Evolutionary conservation across 257 asterid species (phyloP).

Genomic region (Solanum habrochaites): DNA sequence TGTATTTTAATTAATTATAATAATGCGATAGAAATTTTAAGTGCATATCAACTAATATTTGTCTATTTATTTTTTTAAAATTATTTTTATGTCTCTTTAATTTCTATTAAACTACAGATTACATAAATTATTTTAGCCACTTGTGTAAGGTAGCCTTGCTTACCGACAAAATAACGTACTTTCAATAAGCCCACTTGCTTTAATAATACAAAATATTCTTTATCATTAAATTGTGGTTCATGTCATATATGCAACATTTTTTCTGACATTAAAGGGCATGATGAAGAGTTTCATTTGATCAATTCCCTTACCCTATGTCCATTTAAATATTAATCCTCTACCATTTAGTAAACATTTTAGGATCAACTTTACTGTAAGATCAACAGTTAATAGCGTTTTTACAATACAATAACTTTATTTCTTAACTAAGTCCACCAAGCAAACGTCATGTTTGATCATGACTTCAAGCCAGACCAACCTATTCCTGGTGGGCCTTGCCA

Average conservation of each 20-base stretch:
- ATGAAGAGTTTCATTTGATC: not conserved
- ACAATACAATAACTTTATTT: no score
- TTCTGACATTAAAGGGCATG: not conserved
- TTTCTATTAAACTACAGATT: not conserved
- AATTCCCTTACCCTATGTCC: not conserved
- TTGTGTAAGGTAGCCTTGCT: not conserved
- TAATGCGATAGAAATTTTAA: not conserved
- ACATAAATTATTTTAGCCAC: not conserved
- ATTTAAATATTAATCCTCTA: not conserved
- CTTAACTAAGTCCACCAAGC: rapidly evolving
- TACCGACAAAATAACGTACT: not conserved
- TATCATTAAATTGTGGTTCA: not conserved
- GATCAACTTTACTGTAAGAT: rapidly evolving
- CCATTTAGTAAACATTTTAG: not conserved
- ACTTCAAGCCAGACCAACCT: not conserved
- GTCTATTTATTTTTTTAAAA: not conserved
- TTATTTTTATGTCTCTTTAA: not conserved
- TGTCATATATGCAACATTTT: not conserved
- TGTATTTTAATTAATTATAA: not conserved
- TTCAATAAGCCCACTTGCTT: not conserved
- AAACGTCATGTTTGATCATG: not conserved
- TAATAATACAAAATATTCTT: not conserved
- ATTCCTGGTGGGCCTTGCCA: no score
- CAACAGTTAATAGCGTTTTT: no score
- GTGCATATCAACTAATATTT: not conserved